Percentiles rank a stretch among this genome's conserved stretches.
These are phyloP conservation scores for Rhodotorula mucilaginosa DNA, from an alignment of 1,284 basidiomycete genomes.

Conservation along the genomic window DNA sequence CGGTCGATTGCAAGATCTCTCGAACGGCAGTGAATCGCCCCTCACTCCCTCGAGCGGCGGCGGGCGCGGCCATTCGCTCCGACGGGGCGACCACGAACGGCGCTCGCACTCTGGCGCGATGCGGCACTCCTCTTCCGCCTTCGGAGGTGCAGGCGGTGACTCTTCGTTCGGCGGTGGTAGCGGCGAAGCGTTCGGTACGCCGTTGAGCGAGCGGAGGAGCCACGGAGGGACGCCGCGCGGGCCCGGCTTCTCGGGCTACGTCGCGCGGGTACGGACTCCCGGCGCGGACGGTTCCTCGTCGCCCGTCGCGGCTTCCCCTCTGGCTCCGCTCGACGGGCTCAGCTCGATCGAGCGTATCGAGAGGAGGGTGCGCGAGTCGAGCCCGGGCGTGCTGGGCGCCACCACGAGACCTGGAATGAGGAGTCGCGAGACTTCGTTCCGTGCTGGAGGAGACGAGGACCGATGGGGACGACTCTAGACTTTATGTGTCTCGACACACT, in stretches of 20 bases:
- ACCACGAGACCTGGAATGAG: neutral
- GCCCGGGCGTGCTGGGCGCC: slow-evolving; percentile 10
- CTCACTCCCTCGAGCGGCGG: neutral
- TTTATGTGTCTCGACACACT: neutral
- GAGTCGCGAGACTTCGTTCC: slow-evolving; percentile 3
- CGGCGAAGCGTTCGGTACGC: neutral
- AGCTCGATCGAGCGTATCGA: slow-evolving; percentile 14
- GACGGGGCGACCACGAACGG: slow-evolving; percentile 17
- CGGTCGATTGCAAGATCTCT: slow-evolving; percentile 15
- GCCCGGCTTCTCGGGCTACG: slow-evolving; percentile 21
- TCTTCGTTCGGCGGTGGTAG: too few relatives aligned
- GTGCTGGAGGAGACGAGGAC: slow-evolving; percentile 1
- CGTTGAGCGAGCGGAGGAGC: slow-evolving; percentile 4
- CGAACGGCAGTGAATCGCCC: slow-evolving; percentile 13
- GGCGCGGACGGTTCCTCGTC: neutral
- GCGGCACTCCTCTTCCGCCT: neutral
- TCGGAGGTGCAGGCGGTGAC: neutral
- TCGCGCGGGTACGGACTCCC: slow-evolving; percentile 5
- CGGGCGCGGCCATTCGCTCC: slow-evolving; percentile 4
- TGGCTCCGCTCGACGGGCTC: neutral
- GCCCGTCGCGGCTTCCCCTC: neutral
- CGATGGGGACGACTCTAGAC: slow-evolving; percentile 7
- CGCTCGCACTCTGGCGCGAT: slow-evolving; percentile 1
- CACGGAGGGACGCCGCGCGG: neutral
- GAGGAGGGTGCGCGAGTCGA: slow-evolving; percentile 12